A percentile compares a stretch with the other conserved stretches of the same genome.
These are phyloP conservation scores for Schizosaccharomyces versatilis DNA, from an alignment of 1,139 yeast species.

Conservation along the genomic window DNA sequence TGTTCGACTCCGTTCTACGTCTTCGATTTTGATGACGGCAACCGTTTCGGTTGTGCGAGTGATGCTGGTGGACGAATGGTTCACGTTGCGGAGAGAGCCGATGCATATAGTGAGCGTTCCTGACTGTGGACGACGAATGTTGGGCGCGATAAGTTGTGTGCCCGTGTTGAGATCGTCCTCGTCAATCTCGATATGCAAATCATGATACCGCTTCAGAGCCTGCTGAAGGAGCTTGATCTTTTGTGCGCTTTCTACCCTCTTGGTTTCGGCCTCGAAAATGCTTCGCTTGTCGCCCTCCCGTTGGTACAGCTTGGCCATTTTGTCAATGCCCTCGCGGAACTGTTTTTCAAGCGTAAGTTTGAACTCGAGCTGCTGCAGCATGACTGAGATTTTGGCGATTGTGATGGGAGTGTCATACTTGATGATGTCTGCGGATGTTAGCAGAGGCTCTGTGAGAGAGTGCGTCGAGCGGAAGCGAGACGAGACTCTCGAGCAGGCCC, in stretches of 20 bases:
- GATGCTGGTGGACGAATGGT: constrained; percentile 57
- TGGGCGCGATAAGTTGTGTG: constrained; percentile 33
- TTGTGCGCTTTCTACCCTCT: constrained; percentile 62
- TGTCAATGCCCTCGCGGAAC: constrained; percentile 78
- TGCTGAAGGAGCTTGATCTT: constrained; percentile 66
- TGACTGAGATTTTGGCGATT: constrained; percentile 85
- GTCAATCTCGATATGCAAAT: constrained; percentile 56
- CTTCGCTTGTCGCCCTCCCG: constrained; percentile 78
- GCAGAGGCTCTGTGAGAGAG: background rate
- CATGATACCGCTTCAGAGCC: constrained; percentile 68
- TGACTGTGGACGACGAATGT: constrained; percentile 55
- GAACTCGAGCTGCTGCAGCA: constrained; percentile 84
- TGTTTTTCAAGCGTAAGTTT: constrained; percentile 84
- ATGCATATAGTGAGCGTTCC: constrained; percentile 56
- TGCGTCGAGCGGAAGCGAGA: constrained; percentile 4
- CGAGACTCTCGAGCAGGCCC: constrained; percentile 13
- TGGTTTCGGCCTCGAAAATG: constrained; percentile 74
- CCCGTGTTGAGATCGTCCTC: constrained; percentile 26
- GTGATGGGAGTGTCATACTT: constrained; percentile 85
- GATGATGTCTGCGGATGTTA: constrained; percentile 32
- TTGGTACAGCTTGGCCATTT: constrained; percentile 62
- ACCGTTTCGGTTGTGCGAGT: constrained; percentile 62
- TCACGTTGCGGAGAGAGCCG: constrained; percentile 66
- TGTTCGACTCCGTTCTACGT: constrained; percentile 57
- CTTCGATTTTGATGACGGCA: constrained; percentile 65